Conservation (phyloP, 2,329 filamentous ascomycete genomes). For the Aureobasidium pullulans region DNA sequence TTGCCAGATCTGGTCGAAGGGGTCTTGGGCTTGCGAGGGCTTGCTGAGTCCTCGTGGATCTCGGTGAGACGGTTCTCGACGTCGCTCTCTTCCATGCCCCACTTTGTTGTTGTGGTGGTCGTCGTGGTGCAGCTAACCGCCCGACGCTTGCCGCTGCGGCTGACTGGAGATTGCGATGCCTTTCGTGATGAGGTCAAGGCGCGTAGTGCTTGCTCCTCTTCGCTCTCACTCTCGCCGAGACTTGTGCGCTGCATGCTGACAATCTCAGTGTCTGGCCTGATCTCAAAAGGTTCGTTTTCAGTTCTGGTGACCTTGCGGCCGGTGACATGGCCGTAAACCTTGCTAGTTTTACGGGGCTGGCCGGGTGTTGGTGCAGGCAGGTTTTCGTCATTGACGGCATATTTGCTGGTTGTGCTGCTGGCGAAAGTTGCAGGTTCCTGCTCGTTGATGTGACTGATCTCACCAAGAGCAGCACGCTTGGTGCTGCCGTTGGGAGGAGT, state of each 20-base stretch:
- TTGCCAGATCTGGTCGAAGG: slow-evolving; percentile 35
- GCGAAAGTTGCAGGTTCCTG: slow-evolving; percentile 31
- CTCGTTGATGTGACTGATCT: slow-evolving; percentile 73
- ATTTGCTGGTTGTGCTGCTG: slow-evolving; percentile 31
- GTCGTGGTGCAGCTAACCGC: slow-evolving; percentile 70
- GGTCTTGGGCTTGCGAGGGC: slow-evolving; percentile 36
- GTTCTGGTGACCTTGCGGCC: slow-evolving; percentile 37
- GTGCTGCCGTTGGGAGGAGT: slow-evolving; percentile 75
- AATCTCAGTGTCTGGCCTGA: slow-evolving; percentile 51
- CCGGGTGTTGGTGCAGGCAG: slow-evolving; percentile 91
- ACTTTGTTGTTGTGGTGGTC: slow-evolving; percentile 53
- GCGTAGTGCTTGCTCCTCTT: slow-evolving; percentile 80
- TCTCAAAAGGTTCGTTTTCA: slow-evolving; percentile 44
- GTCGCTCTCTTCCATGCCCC: slow-evolving; percentile 39
- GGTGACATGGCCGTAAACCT: slow-evolving; percentile 64
- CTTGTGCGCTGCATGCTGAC: slow-evolving; percentile 55
- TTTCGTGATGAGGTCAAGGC: slow-evolving; percentile 48
- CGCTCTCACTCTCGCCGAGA: slow-evolving; percentile 56
- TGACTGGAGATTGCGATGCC: slow-evolving; percentile 54
- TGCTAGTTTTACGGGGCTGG: slow-evolving; percentile 83
- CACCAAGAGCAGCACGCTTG: slow-evolving; percentile 76
- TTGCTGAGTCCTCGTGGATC: slow-evolving; percentile 19
- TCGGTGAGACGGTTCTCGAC: slow-evolving; percentile 34
- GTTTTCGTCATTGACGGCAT: slow-evolving; percentile 75
- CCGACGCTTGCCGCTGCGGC: slow-evolving; percentile 54